Percentiles rank a stretch among this genome's conserved stretches.
Conservation (phyloP, 2,329 filamentous ascomycete species). For the Cercospora berteroae region DNA sequence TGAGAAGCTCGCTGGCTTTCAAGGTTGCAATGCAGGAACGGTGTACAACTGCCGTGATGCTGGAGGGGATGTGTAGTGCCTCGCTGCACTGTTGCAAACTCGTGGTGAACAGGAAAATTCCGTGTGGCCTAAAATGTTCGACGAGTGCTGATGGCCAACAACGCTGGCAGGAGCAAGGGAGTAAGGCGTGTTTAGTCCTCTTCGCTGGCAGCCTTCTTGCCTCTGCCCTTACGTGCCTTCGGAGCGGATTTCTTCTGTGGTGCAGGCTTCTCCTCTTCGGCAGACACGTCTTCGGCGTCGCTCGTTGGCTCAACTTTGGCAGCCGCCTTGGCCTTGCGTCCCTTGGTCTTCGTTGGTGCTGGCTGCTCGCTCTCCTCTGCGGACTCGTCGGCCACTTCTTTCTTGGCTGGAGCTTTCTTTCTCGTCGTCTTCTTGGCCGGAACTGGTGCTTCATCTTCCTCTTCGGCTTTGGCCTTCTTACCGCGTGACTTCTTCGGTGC, state of each 20-base stretch:
- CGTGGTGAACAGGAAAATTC: background rate
- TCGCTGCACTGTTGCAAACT: background rate
- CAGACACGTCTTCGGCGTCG: constrained; percentile 19
- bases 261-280: constrained; percentile 35
- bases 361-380: constrained; percentile 22
- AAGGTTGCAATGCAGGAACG: background rate
- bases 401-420: constrained; percentile 25
- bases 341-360: constrained; percentile 28
- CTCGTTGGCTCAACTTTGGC: constrained; percentile 25
- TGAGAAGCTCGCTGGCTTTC: background rate
- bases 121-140: background rate
- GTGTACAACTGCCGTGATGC: background rate
- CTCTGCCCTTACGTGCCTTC: constrained; percentile 35
- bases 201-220: constrained; percentile 31
- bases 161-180: background rate
- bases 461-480: constrained; percentile 22
- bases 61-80: background rate
- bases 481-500: constrained; percentile 18
- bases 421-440: constrained; percentile 25
- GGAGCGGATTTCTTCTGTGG: constrained; percentile 34
- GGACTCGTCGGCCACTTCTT: constrained; percentile 18
- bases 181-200: background rate
- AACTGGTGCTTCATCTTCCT: constrained; percentile 21
- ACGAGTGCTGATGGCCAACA: background rate
- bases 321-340: constrained; percentile 33